Evolutionary conservation across 805 yeast genomes (phyloP).

Genomic region (Nakazawaea populi): DNA sequence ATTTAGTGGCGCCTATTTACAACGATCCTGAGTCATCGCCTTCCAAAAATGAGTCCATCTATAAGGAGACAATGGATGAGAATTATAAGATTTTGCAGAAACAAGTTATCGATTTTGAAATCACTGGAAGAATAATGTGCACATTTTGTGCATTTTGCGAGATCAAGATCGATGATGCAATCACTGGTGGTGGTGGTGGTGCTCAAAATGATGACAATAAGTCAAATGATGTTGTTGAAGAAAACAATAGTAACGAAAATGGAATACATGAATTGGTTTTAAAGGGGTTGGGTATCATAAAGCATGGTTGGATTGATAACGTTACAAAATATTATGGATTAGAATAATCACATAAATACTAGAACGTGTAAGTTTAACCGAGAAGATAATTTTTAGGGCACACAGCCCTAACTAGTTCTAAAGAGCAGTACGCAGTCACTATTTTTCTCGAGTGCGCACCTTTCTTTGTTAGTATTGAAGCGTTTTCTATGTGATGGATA

Average conservation of each 20-base stretch:
- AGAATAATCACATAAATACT: slow-evolving; percentile 17
- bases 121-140: slow-evolving; percentile 30
- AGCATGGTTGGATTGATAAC: slow-evolving; percentile 19
- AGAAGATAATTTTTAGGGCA: too few species aligned
- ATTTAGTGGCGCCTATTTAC: slow-evolving; percentile 12
- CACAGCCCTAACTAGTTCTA: too few species aligned
- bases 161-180: slow-evolving; percentile 9
- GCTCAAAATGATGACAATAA: background rate
- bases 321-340: slow-evolving; percentile 27
- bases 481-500: too few species aligned
- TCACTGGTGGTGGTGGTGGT: slow-evolving; percentile 4
- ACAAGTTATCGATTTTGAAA: slow-evolving; percentile 18
- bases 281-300: background rate
- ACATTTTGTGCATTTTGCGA: slow-evolving; percentile 29
- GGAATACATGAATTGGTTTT: slow-evolving; percentile 9
- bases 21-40: slow-evolving; percentile 8
- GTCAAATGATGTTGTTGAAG: background rate
- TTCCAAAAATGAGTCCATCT: background rate
- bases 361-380: too few species aligned
- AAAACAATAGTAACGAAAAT: slow-evolving; percentile 8
- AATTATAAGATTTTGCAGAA: slow-evolving; percentile 18
- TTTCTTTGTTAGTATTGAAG: too few species aligned
- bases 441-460: too few species aligned
- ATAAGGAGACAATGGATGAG: background rate
- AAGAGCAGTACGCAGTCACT: background rate